Percentiles rank a stretch among this genome's conserved stretches.
phyloP scores from a whole-genome alignment of 306 rosid genomes.

The Hylodesmum podocarpum region DNA sequence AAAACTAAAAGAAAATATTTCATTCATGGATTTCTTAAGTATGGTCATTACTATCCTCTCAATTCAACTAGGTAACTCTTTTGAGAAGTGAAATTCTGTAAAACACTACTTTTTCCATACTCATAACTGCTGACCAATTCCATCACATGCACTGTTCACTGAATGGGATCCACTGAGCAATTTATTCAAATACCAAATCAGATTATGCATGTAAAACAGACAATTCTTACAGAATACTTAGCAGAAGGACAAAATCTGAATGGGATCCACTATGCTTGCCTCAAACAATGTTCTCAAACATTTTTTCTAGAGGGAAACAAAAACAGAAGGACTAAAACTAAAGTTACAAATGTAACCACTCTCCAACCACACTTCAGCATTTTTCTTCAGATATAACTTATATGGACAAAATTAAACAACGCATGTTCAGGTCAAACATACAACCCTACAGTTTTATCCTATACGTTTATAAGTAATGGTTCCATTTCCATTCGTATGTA shows the following conservation, averaged over 20 bases:
- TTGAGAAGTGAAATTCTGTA: neutral
- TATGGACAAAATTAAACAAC: conserved; percentile 24
- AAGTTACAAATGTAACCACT: neutral
- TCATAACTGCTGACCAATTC: conserved; percentile 1
- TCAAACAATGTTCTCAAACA: conserved; percentile 7
- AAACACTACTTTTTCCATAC: neutral
- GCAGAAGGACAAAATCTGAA: too few species aligned
- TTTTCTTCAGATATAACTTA: neutral
- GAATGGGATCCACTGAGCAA: neutral
- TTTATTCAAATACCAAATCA: conserved; percentile 10
- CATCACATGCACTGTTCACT: neutral
- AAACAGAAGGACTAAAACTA: neutral
- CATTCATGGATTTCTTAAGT: conserved; percentile 7
- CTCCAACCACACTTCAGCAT: neutral
- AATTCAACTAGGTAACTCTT: neutral
- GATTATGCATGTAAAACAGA: conserved; percentile 6
- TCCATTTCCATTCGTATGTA: neutral
- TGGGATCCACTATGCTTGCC: too few species aligned
- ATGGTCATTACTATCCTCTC: neutral
- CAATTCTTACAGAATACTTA: conserved; percentile 3
- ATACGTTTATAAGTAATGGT: neutral
- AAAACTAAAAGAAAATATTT: conserved; percentile 13
- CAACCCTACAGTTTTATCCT: neutral
- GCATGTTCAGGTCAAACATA: neutral
- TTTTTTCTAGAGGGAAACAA: neutral